phyloP scores from a whole-genome alignment of 1,284 basidiomycete species.

The Boletellus deceptivus region DNA sequence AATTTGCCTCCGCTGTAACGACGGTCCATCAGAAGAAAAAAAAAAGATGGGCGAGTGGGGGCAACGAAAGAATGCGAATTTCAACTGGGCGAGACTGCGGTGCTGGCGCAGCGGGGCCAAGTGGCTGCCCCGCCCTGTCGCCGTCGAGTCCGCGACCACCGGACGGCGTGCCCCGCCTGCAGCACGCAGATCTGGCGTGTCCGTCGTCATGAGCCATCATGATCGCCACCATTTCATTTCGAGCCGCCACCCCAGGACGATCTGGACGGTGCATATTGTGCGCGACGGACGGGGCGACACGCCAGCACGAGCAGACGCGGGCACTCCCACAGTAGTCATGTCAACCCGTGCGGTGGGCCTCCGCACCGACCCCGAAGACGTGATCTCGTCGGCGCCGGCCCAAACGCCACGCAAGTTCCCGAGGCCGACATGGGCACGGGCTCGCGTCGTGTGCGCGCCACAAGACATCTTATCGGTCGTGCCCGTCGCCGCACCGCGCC shows the following conservation, averaged over 20 bases:
- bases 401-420: slow-evolving; percentile 21
- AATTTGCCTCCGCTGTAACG: slow-evolving; percentile 17
- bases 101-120: slow-evolving; percentile 18
- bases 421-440: too few relatives aligned
- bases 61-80: not conserved
- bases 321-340: slow-evolving; percentile 29
- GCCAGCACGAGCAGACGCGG: not conserved
- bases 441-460: too few relatives aligned
- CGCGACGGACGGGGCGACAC: not conserved
- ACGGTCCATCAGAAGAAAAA: not conserved
- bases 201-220: slow-evolving; percentile 13
- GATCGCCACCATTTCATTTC: slow-evolving; percentile 33
- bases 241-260: slow-evolving; percentile 18
- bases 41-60: too few relatives aligned
- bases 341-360: slow-evolving; percentile 17
- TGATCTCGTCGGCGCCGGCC: not conserved
- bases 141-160: slow-evolving; percentile 22
- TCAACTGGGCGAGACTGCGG: slow-evolving; percentile 18
- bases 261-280: slow-evolving; percentile 1
- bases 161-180: slow-evolving; percentile 1
- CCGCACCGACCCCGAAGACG: slow-evolving; percentile 10
- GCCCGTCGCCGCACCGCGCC: slow-evolving; percentile 8
- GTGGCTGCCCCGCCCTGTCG: slow-evolving; percentile 20
- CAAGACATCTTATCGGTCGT: slow-evolving; percentile 30
- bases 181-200: not conserved